Evolutionary conservation across 2,329 filamentous ascomycete genomes (phyloP).

Genomic region (Microdochium nivale): DNA sequence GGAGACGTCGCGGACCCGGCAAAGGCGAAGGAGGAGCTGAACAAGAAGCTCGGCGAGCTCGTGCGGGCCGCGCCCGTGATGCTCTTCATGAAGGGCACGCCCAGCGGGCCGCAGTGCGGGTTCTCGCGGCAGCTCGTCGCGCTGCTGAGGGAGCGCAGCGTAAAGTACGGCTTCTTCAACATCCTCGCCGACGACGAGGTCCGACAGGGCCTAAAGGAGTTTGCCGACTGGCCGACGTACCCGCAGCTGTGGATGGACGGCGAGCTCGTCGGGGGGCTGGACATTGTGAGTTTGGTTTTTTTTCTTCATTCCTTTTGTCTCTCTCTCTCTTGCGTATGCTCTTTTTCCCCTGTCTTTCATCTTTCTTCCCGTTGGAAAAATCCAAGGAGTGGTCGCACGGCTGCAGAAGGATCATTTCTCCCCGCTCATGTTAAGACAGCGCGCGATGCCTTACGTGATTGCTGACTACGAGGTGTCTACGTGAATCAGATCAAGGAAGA

Average conservation of each 20-base stretch:
- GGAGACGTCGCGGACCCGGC: conserved; percentile 29
- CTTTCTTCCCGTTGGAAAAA: not conserved
- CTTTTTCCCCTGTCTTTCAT: not conserved
- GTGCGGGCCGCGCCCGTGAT: conserved; percentile 96
- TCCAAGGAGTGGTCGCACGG: too few species aligned
- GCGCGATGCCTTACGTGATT: too few species aligned
- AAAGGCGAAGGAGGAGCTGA: conserved; percentile 73
- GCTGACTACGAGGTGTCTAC: not conserved
- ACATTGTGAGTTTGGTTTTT: conserved; percentile 68
- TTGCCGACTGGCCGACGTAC: conserved; percentile 97
- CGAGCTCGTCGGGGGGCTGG: conserved; percentile 84
- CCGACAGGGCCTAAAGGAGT: conserved; percentile 91
- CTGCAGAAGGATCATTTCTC: too few species aligned
- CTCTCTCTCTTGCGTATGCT: not conserved
- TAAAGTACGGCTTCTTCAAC: conserved; percentile 99
- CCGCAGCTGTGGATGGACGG: conserved; percentile 90
- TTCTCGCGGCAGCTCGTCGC: conserved; percentile 87
- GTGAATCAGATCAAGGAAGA: conserved; percentile 77
- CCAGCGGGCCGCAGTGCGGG: conserved; percentile 77
- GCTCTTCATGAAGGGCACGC: conserved; percentile 98
- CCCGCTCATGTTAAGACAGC: too few species aligned
- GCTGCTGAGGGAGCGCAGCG: conserved; percentile 77
- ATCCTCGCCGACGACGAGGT: conserved; percentile 97
- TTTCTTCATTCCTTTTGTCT: not conserved
- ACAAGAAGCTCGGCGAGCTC: conserved; percentile 70